A percentile compares a stretch with the other conserved stretches of the same genome.
Evolutionary conservation across 2,329 filamentous ascomycete genomes (phyloP).

Genomic region (Fusarium kyushuense): DNA sequence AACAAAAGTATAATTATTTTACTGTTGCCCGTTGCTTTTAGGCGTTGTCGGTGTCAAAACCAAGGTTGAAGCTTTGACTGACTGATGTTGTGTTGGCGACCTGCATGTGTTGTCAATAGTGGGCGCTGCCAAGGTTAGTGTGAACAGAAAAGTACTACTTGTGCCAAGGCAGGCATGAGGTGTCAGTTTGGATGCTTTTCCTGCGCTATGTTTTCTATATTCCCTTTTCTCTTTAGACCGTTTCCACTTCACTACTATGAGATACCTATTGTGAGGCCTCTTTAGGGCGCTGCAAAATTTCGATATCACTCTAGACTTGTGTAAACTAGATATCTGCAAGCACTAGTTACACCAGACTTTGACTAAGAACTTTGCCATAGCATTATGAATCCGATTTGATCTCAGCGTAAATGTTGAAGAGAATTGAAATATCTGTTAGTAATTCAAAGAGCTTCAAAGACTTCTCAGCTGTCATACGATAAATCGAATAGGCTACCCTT

Average conservation of each 20-base stretch:
- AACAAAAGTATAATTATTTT: not conserved
- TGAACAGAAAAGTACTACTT: not conserved
- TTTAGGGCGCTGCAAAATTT: not conserved
- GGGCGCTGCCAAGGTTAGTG: slow-evolving; percentile 36
- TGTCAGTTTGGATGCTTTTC: not conserved
- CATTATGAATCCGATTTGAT: not conserved
- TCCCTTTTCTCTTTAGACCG: not conserved
- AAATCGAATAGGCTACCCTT: not conserved
- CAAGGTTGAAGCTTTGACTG: slow-evolving; percentile 28
- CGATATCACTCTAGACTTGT: slow-evolving; percentile 1
- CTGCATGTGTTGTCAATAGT: slow-evolving; percentile 36
- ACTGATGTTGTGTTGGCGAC: slow-evolving; percentile 30
- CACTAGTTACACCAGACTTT: not conserved
- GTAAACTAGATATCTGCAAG: not conserved
- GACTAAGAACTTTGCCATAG: not conserved
- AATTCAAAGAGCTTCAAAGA: not conserved
- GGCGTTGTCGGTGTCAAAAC: slow-evolving; percentile 19
- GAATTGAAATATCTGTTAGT: not conserved
- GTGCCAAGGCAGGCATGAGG: slow-evolving; percentile 4
- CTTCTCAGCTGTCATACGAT: not conserved
- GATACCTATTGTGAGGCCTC: slow-evolving; percentile 11
- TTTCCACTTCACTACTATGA: not conserved
- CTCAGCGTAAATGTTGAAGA: not conserved
- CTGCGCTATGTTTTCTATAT: not conserved
- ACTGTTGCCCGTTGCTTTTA: slow-evolving; percentile 15